Conservation (phyloP, 2,329 filamentous ascomycete genomes). For the Pezicula carpinea region DNA sequence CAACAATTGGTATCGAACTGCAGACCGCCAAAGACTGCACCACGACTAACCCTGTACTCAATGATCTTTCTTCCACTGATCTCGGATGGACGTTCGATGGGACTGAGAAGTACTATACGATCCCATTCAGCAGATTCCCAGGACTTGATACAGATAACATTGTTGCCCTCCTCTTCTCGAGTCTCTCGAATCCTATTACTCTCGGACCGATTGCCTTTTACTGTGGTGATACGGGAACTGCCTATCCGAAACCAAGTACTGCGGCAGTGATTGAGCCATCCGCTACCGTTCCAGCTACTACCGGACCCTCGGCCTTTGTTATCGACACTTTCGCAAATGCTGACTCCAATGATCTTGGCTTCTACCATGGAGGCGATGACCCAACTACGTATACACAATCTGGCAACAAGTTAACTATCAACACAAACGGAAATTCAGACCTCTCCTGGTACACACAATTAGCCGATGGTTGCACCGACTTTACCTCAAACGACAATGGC, state of each 20-base stretch:
- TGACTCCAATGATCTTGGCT: constrained; percentile 52
- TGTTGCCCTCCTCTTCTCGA: constrained; percentile 45
- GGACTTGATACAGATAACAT: constrained; percentile 48
- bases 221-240: constrained; percentile 45
- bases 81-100: constrained; percentile 58
- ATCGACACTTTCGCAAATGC: constrained; percentile 56
- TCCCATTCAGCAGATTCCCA: constrained; percentile 48
- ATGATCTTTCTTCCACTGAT: constrained; percentile 33
- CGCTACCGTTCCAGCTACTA: constrained; percentile 44
- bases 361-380: constrained; percentile 65
- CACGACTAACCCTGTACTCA: constrained; percentile 28
- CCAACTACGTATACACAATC: constrained; percentile 47
- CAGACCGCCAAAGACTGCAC: constrained; percentile 37
- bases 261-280: constrained; percentile 37
- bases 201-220: constrained; percentile 55
- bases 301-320: constrained; percentile 44
- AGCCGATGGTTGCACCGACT: constrained; percentile 48
- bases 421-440: constrained; percentile 52
- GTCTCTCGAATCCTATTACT: constrained; percentile 41
- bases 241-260: constrained; percentile 42
- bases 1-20: constrained; percentile 47
- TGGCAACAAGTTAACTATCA: constrained; percentile 48
- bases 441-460: constrained; percentile 58
- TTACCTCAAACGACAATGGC: constrained; percentile 47
- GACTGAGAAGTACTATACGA: constrained; percentile 53